phyloP scores from a whole-genome alignment of 1,284 basidiomycete species.

The Apiotrichum laibachii region DNA sequence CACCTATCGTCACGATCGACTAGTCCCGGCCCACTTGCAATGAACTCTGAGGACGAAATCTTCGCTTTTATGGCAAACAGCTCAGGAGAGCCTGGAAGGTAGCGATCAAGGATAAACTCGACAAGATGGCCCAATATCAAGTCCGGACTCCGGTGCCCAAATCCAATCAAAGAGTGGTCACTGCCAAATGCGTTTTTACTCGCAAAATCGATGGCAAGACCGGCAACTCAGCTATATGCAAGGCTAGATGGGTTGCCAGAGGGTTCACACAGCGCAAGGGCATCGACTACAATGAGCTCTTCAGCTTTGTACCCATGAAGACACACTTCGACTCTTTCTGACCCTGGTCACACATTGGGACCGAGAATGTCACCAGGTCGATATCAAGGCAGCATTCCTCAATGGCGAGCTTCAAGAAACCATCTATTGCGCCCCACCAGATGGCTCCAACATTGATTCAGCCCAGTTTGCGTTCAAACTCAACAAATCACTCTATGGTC shows the following conservation, averaged over 20 bases:
- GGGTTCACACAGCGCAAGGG: conserved; percentile 17
- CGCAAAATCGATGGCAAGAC: conserved; percentile 21
- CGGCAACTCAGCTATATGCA: conserved; percentile 14
- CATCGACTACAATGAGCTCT: conserved; percentile 26
- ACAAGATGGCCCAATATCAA: conserved; percentile 25
- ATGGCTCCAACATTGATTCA: conserved; percentile 16
- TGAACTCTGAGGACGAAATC: no score
- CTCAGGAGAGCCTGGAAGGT: conserved; percentile 7
- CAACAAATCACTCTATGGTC: conserved; percentile 31
- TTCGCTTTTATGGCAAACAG: no score
- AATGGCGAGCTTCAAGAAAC: conserved; percentile 21
- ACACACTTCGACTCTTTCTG: conserved; percentile 26
- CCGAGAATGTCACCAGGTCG: conserved; percentile 29
- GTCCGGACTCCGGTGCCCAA: conserved; percentile 14
- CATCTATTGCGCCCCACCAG: conserved; percentile 24
- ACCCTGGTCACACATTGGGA: conserved; percentile 25
- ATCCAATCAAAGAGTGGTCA: background rate
- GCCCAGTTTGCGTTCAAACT: conserved; percentile 16
- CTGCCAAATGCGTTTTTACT: conserved; percentile 17
- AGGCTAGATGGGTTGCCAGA: conserved; percentile 22
- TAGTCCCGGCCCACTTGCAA: no score
- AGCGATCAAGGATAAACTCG: conserved; percentile 22
- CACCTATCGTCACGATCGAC: no score
- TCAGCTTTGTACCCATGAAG: conserved; percentile 27
- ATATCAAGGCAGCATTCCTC: conserved; percentile 22